Conservation (phyloP, 352 stramenopile genomes). For the Blastocystis sp. region DNA sequence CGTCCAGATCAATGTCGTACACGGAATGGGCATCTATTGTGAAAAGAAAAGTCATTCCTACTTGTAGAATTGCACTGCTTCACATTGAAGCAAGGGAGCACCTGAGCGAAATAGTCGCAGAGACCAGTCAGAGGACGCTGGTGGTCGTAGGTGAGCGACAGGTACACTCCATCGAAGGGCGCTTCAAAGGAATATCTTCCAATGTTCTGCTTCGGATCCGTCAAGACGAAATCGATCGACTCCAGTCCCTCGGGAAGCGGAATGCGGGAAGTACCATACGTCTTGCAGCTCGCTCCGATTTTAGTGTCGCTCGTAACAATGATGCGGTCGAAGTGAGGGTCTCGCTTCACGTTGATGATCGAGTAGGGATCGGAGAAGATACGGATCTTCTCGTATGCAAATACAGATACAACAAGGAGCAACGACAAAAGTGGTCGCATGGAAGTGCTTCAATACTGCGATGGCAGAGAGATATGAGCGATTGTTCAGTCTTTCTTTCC, state of each 20-base stretch:
- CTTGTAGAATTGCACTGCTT: constrained; percentile 3
- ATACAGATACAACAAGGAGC: neutral
- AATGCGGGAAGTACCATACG: neutral
- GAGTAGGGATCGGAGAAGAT: constrained; percentile 15
- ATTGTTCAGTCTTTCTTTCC: neutral
- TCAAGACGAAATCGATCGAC: neutral
- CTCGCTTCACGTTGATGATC: neutral
- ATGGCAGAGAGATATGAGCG: neutral
- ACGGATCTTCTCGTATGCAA: constrained; percentile 29
- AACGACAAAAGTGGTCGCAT: neutral
- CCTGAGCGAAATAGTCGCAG: neutral
- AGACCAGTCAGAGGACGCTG: constrained; percentile 11
- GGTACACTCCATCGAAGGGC: neutral
- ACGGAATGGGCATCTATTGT: neutral
- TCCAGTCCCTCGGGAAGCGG: constrained; percentile 24
- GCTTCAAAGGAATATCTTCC: neutral
- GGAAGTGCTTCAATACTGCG: too few relatives aligned
- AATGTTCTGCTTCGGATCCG: neutral
- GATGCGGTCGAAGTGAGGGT: neutral
- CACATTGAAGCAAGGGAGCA: constrained; percentile 46
- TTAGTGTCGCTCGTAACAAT: neutral
- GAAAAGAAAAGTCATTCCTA: neutral
- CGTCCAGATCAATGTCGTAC: constrained; percentile 45
- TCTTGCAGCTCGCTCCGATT: constrained; percentile 1
- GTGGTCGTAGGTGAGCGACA: neutral